Conservation (phyloP, 2,329 filamentous ascomycete species). For the Paraphaeosphaeria sporulosa region DNA sequence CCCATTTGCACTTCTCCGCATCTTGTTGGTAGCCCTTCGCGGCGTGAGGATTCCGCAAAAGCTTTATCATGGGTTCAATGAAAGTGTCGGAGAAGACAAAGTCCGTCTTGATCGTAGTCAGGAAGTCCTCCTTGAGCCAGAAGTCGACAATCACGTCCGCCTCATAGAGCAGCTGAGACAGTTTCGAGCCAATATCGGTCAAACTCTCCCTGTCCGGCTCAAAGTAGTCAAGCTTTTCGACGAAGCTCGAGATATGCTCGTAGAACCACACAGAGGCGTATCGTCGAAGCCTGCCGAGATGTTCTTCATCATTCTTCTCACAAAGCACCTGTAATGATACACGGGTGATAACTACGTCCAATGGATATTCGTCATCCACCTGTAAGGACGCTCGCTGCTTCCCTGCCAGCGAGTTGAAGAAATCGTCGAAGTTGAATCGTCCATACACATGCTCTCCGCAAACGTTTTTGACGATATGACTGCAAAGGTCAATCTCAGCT, state of each 20-base stretch:
- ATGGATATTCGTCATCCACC: not conserved
- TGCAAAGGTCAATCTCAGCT: slow-evolving; percentile 19
- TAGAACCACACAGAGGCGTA: slow-evolving; percentile 19
- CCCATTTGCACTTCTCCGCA: slow-evolving; percentile 18
- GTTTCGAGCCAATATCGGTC: slow-evolving; percentile 9
- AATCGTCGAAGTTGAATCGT: slow-evolving; percentile 21
- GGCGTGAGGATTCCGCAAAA: slow-evolving; percentile 20
- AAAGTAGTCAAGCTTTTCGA: slow-evolving; percentile 16
- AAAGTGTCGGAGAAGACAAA: slow-evolving; percentile 5
- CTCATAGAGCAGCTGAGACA: slow-evolving; percentile 13
- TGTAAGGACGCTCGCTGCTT: slow-evolving; percentile 16
- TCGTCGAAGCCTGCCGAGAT: slow-evolving; percentile 10
- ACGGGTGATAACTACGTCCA: not conserved
- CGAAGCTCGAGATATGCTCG: slow-evolving; percentile 14
- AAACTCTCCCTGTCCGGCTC: slow-evolving; percentile 12
- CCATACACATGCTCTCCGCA: slow-evolving; percentile 16
- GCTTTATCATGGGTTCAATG: slow-evolving; percentile 14
- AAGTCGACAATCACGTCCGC: slow-evolving; percentile 9
- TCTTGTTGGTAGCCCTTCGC: slow-evolving; percentile 17
- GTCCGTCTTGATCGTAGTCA: slow-evolving; percentile 6
- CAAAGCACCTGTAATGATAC: not conserved
- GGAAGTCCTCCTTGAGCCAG: slow-evolving; percentile 8
- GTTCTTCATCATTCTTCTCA: not conserved
- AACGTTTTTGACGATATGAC: slow-evolving; percentile 16
- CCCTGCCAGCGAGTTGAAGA: slow-evolving; percentile 19